phyloP scores from a whole-genome alignment of 2,329 filamentous ascomycete species.

The Aspergillus neoniger region DNA sequence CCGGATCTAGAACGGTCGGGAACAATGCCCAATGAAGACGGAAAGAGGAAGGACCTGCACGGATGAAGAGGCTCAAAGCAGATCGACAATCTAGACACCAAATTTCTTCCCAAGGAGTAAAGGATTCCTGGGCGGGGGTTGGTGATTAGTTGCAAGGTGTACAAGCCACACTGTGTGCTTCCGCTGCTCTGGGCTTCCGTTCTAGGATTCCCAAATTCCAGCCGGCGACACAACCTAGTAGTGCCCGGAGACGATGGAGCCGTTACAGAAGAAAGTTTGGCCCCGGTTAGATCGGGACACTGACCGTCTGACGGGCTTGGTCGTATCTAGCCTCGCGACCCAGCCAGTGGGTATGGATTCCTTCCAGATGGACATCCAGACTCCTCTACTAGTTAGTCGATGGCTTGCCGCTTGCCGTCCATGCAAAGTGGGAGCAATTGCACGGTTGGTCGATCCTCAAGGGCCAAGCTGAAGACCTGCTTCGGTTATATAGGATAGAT shows the following conservation, averaged over 20 bases:
- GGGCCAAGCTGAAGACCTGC: background rate
- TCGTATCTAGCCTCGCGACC: background rate
- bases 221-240: background rate
- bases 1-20: conserved; percentile 17
- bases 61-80: conserved; percentile 13
- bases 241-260: background rate
- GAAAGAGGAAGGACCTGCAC: background rate
- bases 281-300: background rate
- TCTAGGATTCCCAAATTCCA: background rate
- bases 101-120: background rate
- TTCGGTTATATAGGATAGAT: background rate
- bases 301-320: background rate
- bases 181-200: background rate
- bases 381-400: background rate
- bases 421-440: background rate
- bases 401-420: background rate
- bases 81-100: background rate
- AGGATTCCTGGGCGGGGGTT: background rate
- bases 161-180: background rate
- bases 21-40: background rate
- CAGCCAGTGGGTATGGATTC: background rate
- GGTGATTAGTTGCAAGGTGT: background rate
- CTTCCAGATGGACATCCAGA: background rate
- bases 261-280: conserved; percentile 6
- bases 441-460: background rate